Percentiles rank a stretch among this genome's conserved stretches.
phyloP scores from a whole-genome alignment of 345 rosid species.

The Trapa incisa region DNA sequence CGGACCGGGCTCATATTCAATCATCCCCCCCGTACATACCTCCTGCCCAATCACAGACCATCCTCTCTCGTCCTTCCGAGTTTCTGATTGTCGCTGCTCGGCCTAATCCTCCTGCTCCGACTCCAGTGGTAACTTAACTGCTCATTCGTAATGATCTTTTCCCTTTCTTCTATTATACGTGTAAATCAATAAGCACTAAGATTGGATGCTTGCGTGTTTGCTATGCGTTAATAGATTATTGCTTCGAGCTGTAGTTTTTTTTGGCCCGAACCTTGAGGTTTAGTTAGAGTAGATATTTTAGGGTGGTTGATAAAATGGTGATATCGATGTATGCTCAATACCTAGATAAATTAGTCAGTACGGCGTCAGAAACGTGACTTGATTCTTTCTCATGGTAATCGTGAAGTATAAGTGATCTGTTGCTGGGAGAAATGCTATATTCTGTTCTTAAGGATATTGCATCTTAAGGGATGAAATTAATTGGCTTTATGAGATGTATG shows the following conservation, averaged over 20 bases:
- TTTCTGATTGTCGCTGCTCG: background rate
- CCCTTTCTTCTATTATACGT: background rate
- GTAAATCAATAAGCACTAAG: background rate
- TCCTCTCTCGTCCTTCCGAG: conserved; percentile 3
- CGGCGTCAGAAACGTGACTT: background rate
- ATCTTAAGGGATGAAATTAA: too few relatives aligned
- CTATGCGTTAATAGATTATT: background rate
- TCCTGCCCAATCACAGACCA: background rate
- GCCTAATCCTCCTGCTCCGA: conserved; percentile 1
- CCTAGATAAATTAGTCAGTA: background rate
- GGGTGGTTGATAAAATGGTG: background rate
- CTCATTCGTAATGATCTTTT: too few relatives aligned
- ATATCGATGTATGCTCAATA: background rate
- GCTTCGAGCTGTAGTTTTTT: background rate
- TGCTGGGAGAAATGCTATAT: too few relatives aligned
- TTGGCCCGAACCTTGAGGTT: too few relatives aligned
- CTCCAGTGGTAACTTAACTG: background rate
- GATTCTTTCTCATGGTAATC: too few relatives aligned
- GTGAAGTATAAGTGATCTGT: too few relatives aligned
- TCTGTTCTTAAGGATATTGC: too few relatives aligned
- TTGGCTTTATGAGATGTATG: background rate
- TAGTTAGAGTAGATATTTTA: too few relatives aligned
- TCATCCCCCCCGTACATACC: background rate
- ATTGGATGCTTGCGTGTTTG: background rate
- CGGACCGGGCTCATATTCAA: too few relatives aligned